Conservation (phyloP, 2,329 filamentous ascomycete species). For the Fusarium floridanum region DNA sequence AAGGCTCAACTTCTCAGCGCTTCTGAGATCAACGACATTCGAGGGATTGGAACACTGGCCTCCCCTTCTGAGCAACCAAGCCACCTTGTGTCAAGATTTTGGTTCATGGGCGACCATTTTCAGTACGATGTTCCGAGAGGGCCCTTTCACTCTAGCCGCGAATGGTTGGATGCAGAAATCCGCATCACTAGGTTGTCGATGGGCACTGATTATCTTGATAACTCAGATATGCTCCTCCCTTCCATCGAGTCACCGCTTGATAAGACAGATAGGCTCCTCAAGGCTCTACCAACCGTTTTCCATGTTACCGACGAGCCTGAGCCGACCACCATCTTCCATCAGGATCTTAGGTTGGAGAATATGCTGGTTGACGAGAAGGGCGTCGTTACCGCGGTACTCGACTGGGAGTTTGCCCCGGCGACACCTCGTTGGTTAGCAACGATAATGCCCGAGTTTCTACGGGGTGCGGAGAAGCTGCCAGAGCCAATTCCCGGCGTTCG, state of each 20-base stretch:
- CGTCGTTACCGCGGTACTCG: conserved; percentile 53
- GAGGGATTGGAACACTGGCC: conserved; percentile 34
- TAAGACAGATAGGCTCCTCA: not conserved
- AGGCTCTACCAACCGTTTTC: not conserved
- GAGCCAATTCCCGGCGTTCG: not conserved
- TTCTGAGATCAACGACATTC: conserved; percentile 36
- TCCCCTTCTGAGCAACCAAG: conserved; percentile 14
- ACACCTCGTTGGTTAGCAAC: conserved; percentile 56
- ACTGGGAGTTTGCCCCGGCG: conserved; percentile 59
- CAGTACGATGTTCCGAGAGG: conserved; percentile 50
- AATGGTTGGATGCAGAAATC: conserved; percentile 48
- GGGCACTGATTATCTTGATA: not conserved
- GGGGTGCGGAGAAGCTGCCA: conserved; percentile 43
- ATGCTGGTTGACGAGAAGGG: conserved; percentile 56
- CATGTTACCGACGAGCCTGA: not conserved
- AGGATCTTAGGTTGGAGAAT: conserved; percentile 55
- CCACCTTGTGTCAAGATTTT: conserved; percentile 50
- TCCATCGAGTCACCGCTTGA: too few species aligned
- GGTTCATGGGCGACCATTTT: conserved; percentile 50
- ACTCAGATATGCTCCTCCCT: too few species aligned
- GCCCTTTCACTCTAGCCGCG: conserved; percentile 51
- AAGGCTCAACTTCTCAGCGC: conserved; percentile 39
- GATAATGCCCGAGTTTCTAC: conserved; percentile 52
- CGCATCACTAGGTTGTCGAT: not conserved
- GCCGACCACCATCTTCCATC: conserved; percentile 46